Conservation (phyloP, 1,284 basidiomycete genomes). For the Tremellales sp. region DNA sequence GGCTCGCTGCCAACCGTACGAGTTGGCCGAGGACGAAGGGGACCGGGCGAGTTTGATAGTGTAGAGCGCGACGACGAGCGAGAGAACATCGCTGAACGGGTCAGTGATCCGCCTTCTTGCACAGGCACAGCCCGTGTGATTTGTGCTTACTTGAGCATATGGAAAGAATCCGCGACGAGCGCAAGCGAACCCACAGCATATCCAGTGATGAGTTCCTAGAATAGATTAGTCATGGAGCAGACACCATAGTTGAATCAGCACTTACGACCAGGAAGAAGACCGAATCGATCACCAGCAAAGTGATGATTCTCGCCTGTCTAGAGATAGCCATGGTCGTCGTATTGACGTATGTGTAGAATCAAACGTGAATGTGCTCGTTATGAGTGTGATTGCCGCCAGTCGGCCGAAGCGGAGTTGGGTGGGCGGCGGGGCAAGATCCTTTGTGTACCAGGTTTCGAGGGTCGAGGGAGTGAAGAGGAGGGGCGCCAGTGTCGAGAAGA, state of each 20-base stretch:
- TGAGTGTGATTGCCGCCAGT: too few species aligned
- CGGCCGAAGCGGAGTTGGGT: constrained; percentile 2
- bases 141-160: constrained; percentile 83
- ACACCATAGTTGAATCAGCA: neutral
- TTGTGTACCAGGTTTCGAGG: too few species aligned
- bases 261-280: constrained; percentile 88
- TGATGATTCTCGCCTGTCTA: constrained; percentile 69
- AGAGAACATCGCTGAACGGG: constrained; percentile 78
- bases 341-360: neutral
- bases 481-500: too few species aligned
- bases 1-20: constrained; percentile 84
- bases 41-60: constrained; percentile 74
- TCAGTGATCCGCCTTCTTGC: constrained; percentile 13
- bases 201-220: constrained; percentile 55
- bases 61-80: constrained; percentile 89
- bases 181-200: constrained; percentile 93
- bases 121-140: neutral
- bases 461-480: too few species aligned
- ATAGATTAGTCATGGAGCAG: neutral
- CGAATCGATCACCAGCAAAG: constrained; percentile 78
- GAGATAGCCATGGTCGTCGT: constrained; percentile 57
- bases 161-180: constrained; percentile 93
- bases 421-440: too few species aligned
- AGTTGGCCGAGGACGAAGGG: constrained; percentile 38
- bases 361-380: neutral